These are phyloP conservation scores for Acidiella bohemica DNA, from an alignment of 495 filamentous ascomycete species.

Conservation along the genomic window DNA sequence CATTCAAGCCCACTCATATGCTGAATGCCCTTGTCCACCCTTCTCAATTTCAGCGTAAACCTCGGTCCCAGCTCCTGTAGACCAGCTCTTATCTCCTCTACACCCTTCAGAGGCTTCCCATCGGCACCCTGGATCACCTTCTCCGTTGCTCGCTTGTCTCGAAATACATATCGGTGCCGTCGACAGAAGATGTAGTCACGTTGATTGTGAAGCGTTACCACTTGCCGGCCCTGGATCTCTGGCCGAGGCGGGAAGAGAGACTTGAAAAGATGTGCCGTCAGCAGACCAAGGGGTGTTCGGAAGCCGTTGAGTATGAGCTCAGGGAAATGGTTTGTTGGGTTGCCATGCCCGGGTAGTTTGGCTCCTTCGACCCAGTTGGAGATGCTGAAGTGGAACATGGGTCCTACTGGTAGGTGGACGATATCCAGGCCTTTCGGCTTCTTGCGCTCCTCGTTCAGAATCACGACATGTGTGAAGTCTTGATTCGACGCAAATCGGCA, in stretches of 20 bases:
- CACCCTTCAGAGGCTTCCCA: slow-evolving; percentile 72
- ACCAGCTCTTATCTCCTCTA: slow-evolving; percentile 69
- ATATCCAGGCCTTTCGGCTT: slow-evolving; percentile 61
- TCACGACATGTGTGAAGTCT: slow-evolving; percentile 62
- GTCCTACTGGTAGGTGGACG: slow-evolving; percentile 68
- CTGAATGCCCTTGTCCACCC: slow-evolving; percentile 84
- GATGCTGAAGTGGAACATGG: slow-evolving; percentile 77
- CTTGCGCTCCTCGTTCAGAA: slow-evolving; percentile 79
- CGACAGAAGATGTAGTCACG: slow-evolving; percentile 92
- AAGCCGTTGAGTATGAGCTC: slow-evolving; percentile 95
- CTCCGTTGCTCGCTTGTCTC: slow-evolving; percentile 71
- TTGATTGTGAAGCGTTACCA: slow-evolving; percentile 87
- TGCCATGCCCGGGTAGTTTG: slow-evolving; percentile 74
- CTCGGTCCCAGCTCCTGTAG: slow-evolving; percentile 75
- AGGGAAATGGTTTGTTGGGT: slow-evolving; percentile 75
- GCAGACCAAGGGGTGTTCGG: slow-evolving; percentile 76
- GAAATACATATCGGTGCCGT: slow-evolving; percentile 80
- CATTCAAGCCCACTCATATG: slow-evolving; percentile 72
- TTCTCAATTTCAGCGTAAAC: slow-evolving; percentile 76
- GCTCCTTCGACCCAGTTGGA: slow-evolving; percentile 77
- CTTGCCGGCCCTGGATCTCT: slow-evolving; percentile 70
- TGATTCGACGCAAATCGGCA: slow-evolving; percentile 68
- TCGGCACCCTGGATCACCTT: slow-evolving; percentile 74
- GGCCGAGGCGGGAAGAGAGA: slow-evolving; percentile 70
- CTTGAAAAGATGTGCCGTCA: slow-evolving; percentile 78